Evolutionary conservation across 345 rosid genomes (phyloP).

Genomic region (Carallia pectinifolia): DNA sequence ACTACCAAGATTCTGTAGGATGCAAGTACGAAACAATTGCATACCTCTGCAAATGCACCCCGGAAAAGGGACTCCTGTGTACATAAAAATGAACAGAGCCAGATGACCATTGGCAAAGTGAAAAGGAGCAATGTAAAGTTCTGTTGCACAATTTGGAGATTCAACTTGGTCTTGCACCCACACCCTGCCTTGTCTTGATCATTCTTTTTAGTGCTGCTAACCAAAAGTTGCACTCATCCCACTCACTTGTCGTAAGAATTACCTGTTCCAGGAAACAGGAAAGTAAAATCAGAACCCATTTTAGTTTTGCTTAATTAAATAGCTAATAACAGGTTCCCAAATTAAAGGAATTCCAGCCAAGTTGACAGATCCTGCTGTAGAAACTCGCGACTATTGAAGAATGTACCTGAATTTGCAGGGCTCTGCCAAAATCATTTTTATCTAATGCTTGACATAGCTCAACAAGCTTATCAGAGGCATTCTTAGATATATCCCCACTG

Average conservation of each 20-base stretch:
- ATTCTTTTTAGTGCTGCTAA: slow-evolving; percentile 83
- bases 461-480: slow-evolving; percentile 86
- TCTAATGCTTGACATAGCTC: slow-evolving; percentile 93
- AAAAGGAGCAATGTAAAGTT: slow-evolving; percentile 4
- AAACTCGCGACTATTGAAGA: slow-evolving; percentile 3
- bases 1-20: slow-evolving; percentile 17
- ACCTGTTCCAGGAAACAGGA: slow-evolving; percentile 43
- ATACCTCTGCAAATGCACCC: slow-evolving; percentile 19
- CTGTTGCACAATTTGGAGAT: not conserved
- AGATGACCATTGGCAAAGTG: slow-evolving; percentile 10
- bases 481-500: slow-evolving; percentile 83
- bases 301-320: not conserved
- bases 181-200: slow-evolving; percentile 84
- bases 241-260: slow-evolving; percentile 85
- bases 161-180: slow-evolving; percentile 53
- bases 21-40: slow-evolving; percentile 7
- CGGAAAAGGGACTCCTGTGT: slow-evolving; percentile 23
- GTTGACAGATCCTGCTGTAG: not conserved
- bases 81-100: slow-evolving; percentile 16
- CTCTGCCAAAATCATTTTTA: slow-evolving; percentile 63
- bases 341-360: too few relatives aligned
- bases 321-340: not conserved
- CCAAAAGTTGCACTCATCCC: slow-evolving; percentile 99
- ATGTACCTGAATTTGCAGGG: slow-evolving; percentile 87
- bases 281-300: not conserved